phyloP scores from a whole-genome alignment of 208 protist genomes.

The Crithidia bombi region DNA sequence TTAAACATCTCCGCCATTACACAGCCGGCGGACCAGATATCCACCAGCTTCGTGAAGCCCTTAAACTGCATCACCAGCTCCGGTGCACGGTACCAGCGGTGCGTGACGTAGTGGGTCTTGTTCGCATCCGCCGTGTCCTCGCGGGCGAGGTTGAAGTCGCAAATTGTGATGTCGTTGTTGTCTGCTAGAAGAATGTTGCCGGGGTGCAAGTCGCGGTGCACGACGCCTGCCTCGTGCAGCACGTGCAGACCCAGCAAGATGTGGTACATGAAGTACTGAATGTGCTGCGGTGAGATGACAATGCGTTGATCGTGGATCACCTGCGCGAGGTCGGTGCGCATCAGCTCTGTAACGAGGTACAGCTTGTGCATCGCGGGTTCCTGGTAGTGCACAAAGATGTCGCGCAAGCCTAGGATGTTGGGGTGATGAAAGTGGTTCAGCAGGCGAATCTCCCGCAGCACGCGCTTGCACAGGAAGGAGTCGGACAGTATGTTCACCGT shows the following conservation, averaged over 20 bases:
- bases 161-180: slow-evolving; percentile 95
- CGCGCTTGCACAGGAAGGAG: slow-evolving; percentile 90
- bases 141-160: slow-evolving; percentile 97
- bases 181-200: slow-evolving; percentile 90
- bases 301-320: slow-evolving; percentile 97
- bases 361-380: slow-evolving; percentile 93
- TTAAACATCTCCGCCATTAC: slow-evolving; percentile 93
- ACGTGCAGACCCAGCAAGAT: slow-evolving; percentile 94
- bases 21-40: slow-evolving; percentile 92
- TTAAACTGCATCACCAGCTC: slow-evolving; percentile 97
- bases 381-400: slow-evolving; percentile 93
- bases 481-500: slow-evolving; percentile 88
- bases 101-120: slow-evolving; percentile 95
- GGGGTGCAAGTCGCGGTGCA: slow-evolving; percentile 93
- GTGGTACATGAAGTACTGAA: slow-evolving; percentile 97
- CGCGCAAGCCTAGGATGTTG: slow-evolving; percentile 95
- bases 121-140: slow-evolving; percentile 84
- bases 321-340: slow-evolving; percentile 93
- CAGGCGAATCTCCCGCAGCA: slow-evolving; percentile 93
- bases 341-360: slow-evolving; percentile 97
- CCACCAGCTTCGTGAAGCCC: slow-evolving; percentile 91
- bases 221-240: slow-evolving; percentile 88
- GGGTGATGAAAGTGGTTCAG: slow-evolving; percentile 96
- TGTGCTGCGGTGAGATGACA: slow-evolving; percentile 94
- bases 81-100: slow-evolving; percentile 97